A percentile compares a stretch with the other conserved stretches of the same genome.
phyloP scores from a whole-genome alignment of 2,329 filamentous ascomycete species.

The Chalara sp. region DNA sequence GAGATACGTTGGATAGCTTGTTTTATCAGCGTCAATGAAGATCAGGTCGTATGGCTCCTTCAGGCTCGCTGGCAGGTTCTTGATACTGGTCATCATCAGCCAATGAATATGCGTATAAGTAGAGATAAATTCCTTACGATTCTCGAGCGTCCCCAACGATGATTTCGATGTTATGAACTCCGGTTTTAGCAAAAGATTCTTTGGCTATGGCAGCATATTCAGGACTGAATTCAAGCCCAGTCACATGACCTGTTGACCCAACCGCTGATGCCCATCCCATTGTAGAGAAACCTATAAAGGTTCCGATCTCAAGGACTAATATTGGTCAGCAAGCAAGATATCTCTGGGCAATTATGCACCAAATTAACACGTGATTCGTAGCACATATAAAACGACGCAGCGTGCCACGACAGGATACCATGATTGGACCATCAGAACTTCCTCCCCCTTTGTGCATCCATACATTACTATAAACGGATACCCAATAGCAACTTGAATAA shows the following conservation, averaged over 20 bases:
- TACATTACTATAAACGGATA: too few relatives aligned
- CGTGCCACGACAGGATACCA: too few relatives aligned
- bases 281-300: conserved; percentile 23
- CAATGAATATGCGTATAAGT: neutral
- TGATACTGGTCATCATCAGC: conserved; percentile 5
- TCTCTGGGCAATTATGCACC: too few relatives aligned
- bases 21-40: conserved; percentile 49
- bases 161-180: conserved; percentile 39
- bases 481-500: too few relatives aligned
- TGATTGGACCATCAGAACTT: too few relatives aligned
- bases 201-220: conserved; percentile 37
- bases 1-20: conserved; percentile 43
- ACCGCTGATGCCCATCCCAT: conserved; percentile 20
- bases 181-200: conserved; percentile 32
- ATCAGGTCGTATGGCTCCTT: conserved; percentile 43
- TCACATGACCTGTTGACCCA: conserved; percentile 21
- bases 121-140: conserved; percentile 31
- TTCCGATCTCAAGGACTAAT: conserved; percentile 23
- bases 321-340: neutral
- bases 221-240: conserved; percentile 37
- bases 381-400: neutral
- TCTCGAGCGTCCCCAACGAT: conserved; percentile 39
- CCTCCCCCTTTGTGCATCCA: too few relatives aligned
- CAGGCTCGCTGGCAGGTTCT: conserved; percentile 8
- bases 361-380: neutral